Conservation (phyloP, 192 early-diverging fungal genomes). For the Dissophora globulifera region DNA sequence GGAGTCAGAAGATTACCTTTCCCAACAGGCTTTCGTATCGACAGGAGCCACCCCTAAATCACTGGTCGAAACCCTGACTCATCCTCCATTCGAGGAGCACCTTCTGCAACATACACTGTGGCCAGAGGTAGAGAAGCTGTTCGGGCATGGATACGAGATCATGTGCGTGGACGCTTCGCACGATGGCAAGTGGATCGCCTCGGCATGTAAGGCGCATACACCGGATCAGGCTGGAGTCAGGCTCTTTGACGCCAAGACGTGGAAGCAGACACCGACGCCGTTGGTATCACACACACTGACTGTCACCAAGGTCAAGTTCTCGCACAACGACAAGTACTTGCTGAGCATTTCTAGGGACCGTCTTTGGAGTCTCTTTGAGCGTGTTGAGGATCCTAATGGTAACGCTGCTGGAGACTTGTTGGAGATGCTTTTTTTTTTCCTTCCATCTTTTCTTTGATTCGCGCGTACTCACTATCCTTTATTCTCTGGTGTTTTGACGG, state of each 20-base stretch:
- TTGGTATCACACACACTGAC: slow-evolving; percentile 83
- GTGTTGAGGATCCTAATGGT: slow-evolving; percentile 52
- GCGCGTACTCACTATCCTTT: background rate
- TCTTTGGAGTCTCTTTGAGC: slow-evolving; percentile 84
- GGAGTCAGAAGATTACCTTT: slow-evolving; percentile 68
- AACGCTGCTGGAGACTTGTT: too few species aligned
- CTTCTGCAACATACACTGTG: slow-evolving; percentile 91
- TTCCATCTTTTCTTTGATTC: too few species aligned
- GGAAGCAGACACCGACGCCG: slow-evolving; percentile 71
- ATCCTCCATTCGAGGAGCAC: slow-evolving; percentile 91
- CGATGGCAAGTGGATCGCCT: slow-evolving; percentile 77
- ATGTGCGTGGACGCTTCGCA: slow-evolving; percentile 78
- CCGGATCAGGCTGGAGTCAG: slow-evolving; percentile 80
- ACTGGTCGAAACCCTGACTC: slow-evolving; percentile 53
- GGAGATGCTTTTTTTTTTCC: background rate
- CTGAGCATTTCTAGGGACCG: slow-evolving; percentile 90
- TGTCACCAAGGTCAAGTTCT: slow-evolving; percentile 85
- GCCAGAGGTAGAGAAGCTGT: slow-evolving; percentile 96
- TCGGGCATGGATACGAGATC: slow-evolving; percentile 97
- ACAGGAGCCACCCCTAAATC: slow-evolving; percentile 58
- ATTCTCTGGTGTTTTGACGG: background rate
- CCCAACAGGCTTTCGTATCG: slow-evolving; percentile 67
- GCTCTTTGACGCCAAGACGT: slow-evolving; percentile 73
- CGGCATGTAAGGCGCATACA: slow-evolving; percentile 75
- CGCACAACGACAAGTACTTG: slow-evolving; percentile 74